Evolutionary conservation across 768 basidiomycete species (phyloP), one percentile per base, ranked within the genome.

Genomic region (Suillus brevipes): DNA sequence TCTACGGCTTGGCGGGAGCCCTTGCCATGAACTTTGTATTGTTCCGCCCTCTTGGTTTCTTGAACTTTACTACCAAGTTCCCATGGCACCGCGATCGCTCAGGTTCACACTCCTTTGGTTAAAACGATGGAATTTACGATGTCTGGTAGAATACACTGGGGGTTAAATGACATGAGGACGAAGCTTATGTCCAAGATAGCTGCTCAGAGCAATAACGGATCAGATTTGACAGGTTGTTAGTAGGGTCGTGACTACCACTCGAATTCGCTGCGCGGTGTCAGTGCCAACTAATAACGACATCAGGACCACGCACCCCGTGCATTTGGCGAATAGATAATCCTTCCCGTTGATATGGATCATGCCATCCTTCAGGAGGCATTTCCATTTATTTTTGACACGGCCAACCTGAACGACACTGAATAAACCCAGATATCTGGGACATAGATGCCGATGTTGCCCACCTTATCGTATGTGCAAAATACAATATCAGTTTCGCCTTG

Each of bases 381-480:
- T 99, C 97, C 97, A 99, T 81, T 99, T 99, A 81, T 97, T 99
- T 81, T 99, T 99, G 31, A 99, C 97, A n/a, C 97, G 86, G 52
- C 96, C 95, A 42, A 99, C 97, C 96, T 99, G 69, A 37, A 38
- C 38, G 52, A 34, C 64, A 64, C 23, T 49, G 50, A 6, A 28
- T 45, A 14, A 45, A 34, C 16, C 20, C 59, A 66, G 20, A 68
- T 64, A 58, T 38, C 43, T 23, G 31, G 3, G 2, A 50, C 13
- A 52, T 40, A 6, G 4, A 52, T 20, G 28, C 25, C 67, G 63
- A 50, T 38, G 25, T 23, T 13, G 67, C 82, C 47, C 63, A 94
- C 97, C 88, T 99, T 99, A 76, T 99, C 97, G 74, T 97, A 99
- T 8, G 96, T 95, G 77, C 97, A 99, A 72, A 98, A 97, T 28